Evolutionary conservation across 345 rosid genomes (phyloP).

Genomic region (Conringia planisiliqua): DNA sequence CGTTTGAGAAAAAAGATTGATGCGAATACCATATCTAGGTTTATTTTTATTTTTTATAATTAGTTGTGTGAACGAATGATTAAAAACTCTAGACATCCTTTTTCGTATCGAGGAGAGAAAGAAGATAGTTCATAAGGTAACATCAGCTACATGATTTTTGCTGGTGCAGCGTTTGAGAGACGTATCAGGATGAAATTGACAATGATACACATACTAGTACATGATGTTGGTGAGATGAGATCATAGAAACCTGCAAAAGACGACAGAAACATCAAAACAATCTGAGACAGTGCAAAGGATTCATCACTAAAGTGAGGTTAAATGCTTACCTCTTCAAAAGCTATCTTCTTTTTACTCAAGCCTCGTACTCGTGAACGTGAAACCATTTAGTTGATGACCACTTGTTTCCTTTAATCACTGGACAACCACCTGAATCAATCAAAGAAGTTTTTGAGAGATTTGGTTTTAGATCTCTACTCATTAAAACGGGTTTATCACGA

Average conservation of each 20-base stretch:
- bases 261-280: neutral
- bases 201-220: neutral
- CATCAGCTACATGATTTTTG: neutral
- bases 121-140: neutral
- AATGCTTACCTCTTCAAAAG: slow-evolving; percentile 4
- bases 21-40: neutral
- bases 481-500: neutral
- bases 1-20: no score
- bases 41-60: no score
- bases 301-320: neutral
- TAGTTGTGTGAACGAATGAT: no score
- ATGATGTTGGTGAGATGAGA: neutral
- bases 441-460: neutral
- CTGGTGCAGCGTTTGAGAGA: neutral
- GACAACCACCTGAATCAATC: slow-evolving; percentile 68
- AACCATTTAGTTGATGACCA: slow-evolving; percentile 99
- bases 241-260: neutral
- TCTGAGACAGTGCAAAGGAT: neutral
- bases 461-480: neutral
- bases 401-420: slow-evolving; percentile 83
- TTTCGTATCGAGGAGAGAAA: no score
- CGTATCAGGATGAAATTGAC: neutral
- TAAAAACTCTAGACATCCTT: no score
- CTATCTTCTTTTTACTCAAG: slow-evolving; percentile 14
- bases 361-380: slow-evolving; percentile 60